Evolutionary conservation across 306 rosid species (phyloP).

Genomic region (Rosa chinensis): DNA sequence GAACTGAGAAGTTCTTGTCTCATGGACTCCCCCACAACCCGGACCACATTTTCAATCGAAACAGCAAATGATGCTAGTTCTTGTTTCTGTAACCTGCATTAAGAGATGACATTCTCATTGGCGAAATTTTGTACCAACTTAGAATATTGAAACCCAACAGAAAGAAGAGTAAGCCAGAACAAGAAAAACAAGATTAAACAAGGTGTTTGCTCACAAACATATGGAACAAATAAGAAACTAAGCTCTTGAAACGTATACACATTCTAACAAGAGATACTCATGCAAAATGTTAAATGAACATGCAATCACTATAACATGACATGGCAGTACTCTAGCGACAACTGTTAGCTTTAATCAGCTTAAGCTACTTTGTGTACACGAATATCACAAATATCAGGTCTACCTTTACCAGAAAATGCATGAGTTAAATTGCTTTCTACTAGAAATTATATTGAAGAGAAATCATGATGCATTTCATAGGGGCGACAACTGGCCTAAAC

Average conservation of each 20-base stretch:
- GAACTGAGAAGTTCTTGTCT: too few relatives aligned
- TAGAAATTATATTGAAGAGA: background rate
- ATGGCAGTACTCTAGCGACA: too few relatives aligned
- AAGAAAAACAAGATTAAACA: too few relatives aligned
- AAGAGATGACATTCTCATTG: too few relatives aligned
- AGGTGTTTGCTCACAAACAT: background rate
- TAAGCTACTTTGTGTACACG: background rate
- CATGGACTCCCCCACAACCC: too few relatives aligned
- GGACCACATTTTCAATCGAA: too few relatives aligned
- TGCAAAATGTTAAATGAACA: background rate
- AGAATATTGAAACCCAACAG: too few relatives aligned
- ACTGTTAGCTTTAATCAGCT: background rate
- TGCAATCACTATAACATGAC: background rate
- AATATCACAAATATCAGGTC: constrained; percentile 1
- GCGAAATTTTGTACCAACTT: too few relatives aligned
- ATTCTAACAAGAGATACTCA: background rate
- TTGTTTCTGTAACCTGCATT: too few relatives aligned
- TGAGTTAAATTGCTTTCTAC: background rate
- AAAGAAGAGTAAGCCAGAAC: too few relatives aligned
- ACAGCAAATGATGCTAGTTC: too few relatives aligned
- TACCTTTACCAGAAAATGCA: background rate
- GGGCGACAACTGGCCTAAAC: background rate
- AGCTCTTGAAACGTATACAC: background rate
- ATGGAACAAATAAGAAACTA: background rate
- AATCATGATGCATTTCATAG: background rate